Evolutionary conservation across 495 filamentous ascomycete species (phyloP).

Genomic region (Lasiosphaeria ovina): DNA sequence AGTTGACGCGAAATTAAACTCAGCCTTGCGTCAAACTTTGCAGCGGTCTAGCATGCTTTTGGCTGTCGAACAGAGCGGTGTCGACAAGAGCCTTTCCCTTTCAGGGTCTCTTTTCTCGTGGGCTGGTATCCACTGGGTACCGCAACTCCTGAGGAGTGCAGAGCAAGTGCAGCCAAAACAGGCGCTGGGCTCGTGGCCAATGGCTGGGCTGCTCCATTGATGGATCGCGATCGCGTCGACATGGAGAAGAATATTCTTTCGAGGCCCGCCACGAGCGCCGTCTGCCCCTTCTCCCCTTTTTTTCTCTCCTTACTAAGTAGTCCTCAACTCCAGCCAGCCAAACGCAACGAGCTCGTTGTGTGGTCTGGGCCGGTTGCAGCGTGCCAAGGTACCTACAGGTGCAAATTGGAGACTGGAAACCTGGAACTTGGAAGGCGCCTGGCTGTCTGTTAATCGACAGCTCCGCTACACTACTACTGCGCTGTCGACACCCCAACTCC

Average conservation of each 20-base stretch:
- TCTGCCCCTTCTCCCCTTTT: conserved; percentile 2
- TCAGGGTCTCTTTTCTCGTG: conserved; percentile 1
- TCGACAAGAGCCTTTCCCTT: neutral
- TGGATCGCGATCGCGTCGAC: conserved; percentile 4
- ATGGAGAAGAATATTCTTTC: conserved; percentile 3
- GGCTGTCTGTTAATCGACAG: too few relatives aligned
- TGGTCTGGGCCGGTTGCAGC: too few relatives aligned
- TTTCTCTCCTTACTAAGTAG: conserved; percentile 7
- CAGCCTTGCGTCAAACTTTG: conserved; percentile 23
- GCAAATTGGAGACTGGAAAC: too few relatives aligned
- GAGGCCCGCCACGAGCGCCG: conserved; percentile 3
- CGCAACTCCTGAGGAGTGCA: conserved; percentile 28
- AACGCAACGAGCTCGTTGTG: too few relatives aligned
- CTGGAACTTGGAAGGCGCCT: too few relatives aligned
- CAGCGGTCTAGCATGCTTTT: conserved; percentile 7
- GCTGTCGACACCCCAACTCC: neutral
- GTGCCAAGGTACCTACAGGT: too few relatives aligned
- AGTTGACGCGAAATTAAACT: conserved; percentile 30
- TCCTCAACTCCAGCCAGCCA: neutral
- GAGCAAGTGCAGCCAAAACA: conserved; percentile 19
- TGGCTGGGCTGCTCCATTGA: conserved; percentile 8
- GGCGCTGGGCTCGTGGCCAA: conserved; percentile 25
- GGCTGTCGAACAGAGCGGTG: conserved; percentile 9
- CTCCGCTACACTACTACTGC: too few relatives aligned
- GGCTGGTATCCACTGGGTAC: neutral